Conservation (phyloP, 306 rosid genomes). For the Corylus americana region DNA sequence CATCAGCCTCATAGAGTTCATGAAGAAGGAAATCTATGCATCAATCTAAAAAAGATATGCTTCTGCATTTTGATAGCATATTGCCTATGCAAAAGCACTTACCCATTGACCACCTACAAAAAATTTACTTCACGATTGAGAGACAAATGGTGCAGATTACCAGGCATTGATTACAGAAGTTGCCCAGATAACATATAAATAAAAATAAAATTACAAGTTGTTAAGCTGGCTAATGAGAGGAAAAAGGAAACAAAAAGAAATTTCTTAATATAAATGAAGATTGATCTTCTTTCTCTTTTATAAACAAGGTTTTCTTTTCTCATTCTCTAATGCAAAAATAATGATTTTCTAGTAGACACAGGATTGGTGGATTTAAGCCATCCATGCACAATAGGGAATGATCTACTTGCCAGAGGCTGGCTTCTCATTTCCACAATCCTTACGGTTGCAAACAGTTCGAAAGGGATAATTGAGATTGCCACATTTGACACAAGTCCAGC, state of each 20-base stretch:
- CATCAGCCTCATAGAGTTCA: too few relatives aligned
- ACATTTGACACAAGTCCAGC: conserved; percentile 48
- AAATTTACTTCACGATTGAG: background rate
- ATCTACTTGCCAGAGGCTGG: conserved; percentile 33
- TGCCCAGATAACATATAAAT: too few relatives aligned
- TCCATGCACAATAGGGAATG: conserved; percentile 10
- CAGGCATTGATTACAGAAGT: background rate
- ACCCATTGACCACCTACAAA: background rate
- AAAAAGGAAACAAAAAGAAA: background rate
- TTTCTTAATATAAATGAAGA: background rate
- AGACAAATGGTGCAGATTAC: background rate
- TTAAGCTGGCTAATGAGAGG: background rate
- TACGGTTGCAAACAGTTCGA: conserved; percentile 46
- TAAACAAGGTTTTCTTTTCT: background rate
- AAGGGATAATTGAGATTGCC: conserved; percentile 53
- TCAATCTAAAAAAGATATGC: too few relatives aligned
- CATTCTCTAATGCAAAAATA: conserved; percentile 7
- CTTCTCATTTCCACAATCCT: conserved; percentile 46
- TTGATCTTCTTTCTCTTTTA: background rate
- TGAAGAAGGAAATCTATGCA: too few relatives aligned
- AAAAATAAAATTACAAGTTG: background rate
- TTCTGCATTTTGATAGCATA: too few relatives aligned
- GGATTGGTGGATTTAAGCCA: conserved; percentile 22
- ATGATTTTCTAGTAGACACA: conserved; percentile 13
- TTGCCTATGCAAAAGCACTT: background rate